Evolutionary conservation across 169 alveolate genomes (phyloP).

Genomic region (Babesia sp.): DNA sequence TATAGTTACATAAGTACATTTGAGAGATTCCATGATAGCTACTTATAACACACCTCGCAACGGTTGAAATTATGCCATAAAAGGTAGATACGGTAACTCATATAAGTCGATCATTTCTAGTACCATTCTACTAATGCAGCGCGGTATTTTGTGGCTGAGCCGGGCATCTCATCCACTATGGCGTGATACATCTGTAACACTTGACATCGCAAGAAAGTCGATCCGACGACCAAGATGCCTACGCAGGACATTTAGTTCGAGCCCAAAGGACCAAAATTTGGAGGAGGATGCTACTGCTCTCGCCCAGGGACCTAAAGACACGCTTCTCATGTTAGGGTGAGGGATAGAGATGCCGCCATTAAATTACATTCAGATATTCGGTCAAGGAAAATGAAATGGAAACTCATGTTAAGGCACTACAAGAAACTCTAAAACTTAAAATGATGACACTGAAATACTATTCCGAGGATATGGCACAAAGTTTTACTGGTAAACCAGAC

Average conservation of each 20-base stretch:
- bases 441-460: conserved; percentile 53
- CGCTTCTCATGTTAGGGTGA: conserved; percentile 53
- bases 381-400: conserved; percentile 49
- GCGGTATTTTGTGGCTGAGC: not conserved
- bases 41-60: too few relatives aligned
- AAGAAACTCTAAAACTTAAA: conserved; percentile 53
- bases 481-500: conserved; percentile 26
- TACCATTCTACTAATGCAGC: not conserved
- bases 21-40: too few relatives aligned
- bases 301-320: conserved; percentile 60
- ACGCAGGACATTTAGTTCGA: not conserved
- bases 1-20: too few relatives aligned
- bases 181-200: not conserved
- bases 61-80: too few relatives aligned
- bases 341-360: not conserved
- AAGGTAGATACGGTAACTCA: too few relatives aligned
- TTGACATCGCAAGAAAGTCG: not conserved
- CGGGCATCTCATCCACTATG: not conserved
- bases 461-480: conserved; percentile 58
- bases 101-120: too few relatives aligned
- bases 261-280: too few relatives aligned
- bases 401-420: conserved; percentile 34
- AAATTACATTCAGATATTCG: conserved; percentile 16
- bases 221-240: not conserved
- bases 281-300: conserved; percentile 12